Conservation (phyloP, 148 eudicot genomes). For the Silene conica region DNA sequence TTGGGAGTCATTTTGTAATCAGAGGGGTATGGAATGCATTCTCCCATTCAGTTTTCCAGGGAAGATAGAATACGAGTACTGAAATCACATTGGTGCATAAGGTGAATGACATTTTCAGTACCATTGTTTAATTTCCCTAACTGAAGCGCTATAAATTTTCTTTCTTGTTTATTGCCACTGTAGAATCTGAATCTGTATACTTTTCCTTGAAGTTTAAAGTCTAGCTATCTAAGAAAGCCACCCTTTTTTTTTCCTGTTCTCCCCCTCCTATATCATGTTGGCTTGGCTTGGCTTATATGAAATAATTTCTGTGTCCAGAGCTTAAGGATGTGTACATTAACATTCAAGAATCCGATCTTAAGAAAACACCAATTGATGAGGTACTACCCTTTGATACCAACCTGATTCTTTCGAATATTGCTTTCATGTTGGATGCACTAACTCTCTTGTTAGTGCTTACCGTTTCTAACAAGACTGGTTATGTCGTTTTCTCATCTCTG, state of each 20-base stretch:
- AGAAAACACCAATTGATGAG: constrained; percentile 74
- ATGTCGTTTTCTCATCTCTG: constrained; percentile 13
- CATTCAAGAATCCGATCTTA: constrained; percentile 69
- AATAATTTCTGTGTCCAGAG: constrained; percentile 38
- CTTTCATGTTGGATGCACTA: background rate
- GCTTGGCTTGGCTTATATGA: background rate
- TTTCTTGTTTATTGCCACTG: too few relatives aligned
- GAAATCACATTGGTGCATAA: too few relatives aligned
- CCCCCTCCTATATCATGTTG: background rate
- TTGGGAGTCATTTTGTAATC: too few relatives aligned
- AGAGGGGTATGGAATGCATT: too few relatives aligned
- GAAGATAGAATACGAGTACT: too few relatives aligned
- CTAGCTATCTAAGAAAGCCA: background rate
- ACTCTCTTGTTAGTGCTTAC: constrained; percentile 5
- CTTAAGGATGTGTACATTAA: constrained; percentile 51
- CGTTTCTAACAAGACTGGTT: background rate
- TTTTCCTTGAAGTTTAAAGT: background rate
- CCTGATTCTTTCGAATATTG: background rate
- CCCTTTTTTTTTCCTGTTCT: background rate
- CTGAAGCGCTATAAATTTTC: too few relatives aligned
- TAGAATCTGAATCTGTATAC: too few relatives aligned
- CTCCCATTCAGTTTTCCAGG: too few relatives aligned
- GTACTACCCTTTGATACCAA: constrained; percentile 27
- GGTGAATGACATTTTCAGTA: too few relatives aligned
- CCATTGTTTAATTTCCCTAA: too few relatives aligned